phyloP scores from a whole-genome alignment of 306 rosid species.

The Malus sieversii region DNA sequence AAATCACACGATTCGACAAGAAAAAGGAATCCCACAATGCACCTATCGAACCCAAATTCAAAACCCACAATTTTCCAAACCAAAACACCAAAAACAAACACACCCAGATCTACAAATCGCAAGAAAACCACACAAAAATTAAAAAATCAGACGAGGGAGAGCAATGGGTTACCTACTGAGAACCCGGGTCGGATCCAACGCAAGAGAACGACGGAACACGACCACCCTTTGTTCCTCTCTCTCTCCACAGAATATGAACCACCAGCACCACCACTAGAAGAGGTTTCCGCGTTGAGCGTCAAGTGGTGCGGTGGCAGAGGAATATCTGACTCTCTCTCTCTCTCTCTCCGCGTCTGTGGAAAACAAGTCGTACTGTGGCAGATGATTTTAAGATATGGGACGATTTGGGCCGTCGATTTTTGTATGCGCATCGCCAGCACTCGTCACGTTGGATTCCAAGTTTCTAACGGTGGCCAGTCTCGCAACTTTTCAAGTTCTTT shows the following conservation, averaged over 20 bases:
- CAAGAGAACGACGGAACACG: background rate
- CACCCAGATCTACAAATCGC: conserved; percentile 33
- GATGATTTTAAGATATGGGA: background rate
- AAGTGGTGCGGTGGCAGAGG: background rate
- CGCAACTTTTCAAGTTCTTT: conserved; percentile 1
- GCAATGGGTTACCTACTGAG: background rate
- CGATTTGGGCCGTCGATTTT: conserved; percentile 26
- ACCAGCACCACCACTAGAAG: background rate
- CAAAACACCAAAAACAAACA: background rate
- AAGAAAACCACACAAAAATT: background rate
- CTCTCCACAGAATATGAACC: background rate
- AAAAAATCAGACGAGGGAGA: background rate
- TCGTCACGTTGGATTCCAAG: conserved; percentile 22
- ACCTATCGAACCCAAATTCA: background rate
- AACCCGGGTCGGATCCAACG: conserved; percentile 30
- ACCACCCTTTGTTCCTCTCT: background rate
- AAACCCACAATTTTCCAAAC: background rate
- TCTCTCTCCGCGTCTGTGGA: background rate
- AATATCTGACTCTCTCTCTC: background rate
- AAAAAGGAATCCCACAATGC: background rate
- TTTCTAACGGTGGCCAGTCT: conserved; percentile 14
- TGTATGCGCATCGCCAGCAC: conserved; percentile 6
- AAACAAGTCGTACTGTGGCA: background rate
- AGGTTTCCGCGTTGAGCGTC: background rate
- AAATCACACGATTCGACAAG: background rate